Conservation (phyloP, 371 early-diverging fungal genomes). For the Rhizopus arrhizus region DNA sequence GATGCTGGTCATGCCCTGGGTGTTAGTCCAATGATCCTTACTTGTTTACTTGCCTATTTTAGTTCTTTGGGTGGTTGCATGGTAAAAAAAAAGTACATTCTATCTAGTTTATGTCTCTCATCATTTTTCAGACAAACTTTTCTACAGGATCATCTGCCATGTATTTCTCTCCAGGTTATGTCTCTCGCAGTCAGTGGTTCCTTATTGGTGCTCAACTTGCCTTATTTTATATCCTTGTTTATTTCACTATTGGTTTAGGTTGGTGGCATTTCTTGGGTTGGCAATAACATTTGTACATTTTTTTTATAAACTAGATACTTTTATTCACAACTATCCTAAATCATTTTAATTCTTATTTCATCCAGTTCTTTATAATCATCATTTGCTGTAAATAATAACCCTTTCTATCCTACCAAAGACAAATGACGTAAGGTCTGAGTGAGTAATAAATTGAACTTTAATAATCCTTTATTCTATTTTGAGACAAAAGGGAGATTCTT, state of each 20-base stretch:
- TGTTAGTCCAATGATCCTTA: slow-evolving; percentile 58
- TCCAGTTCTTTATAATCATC: too few species aligned
- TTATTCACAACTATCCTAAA: not conserved
- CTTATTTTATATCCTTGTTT: slow-evolving; percentile 53
- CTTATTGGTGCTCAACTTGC: slow-evolving; percentile 57
- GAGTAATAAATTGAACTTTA: too few species aligned
- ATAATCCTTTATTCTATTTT: too few species aligned
- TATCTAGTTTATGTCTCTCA: slow-evolving; percentile 6
- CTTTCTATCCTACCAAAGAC: too few species aligned
- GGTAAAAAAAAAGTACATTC: slow-evolving; percentile 35
- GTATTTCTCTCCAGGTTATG: slow-evolving; percentile 64
- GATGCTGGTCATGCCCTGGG: slow-evolving; percentile 69
- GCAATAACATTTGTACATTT: not conserved
- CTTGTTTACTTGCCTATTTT: slow-evolving; percentile 67
- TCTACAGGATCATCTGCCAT: slow-evolving; percentile 64
- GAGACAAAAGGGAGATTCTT: too few species aligned
- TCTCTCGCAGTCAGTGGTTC: slow-evolving; percentile 65
- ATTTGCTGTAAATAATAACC: too few species aligned
- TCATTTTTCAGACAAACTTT: slow-evolving; percentile 53
- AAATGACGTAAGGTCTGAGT: too few species aligned
- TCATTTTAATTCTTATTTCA: too few species aligned
- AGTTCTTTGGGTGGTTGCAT: slow-evolving; percentile 68
- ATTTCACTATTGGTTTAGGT: slow-evolving; percentile 64
- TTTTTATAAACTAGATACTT: not conserved
- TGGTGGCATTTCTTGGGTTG: slow-evolving; percentile 73